These are phyloP conservation scores for Ceratocystis alfenasii DNA, from an alignment of 2,329 filamentous ascomycete species.

Conservation along the genomic window DNA sequence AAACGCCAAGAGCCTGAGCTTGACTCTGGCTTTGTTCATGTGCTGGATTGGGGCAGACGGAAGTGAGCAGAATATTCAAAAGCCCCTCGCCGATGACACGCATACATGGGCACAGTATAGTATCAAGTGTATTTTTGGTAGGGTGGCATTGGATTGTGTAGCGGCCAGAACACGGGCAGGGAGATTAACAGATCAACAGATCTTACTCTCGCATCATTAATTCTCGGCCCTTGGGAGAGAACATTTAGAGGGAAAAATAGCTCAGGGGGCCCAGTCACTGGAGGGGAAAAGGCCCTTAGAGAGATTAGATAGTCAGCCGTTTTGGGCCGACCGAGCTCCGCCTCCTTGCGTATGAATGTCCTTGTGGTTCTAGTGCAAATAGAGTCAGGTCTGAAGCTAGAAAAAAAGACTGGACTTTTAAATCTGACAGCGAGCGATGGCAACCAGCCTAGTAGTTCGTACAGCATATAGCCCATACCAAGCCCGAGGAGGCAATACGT, in stretches of 20 bases:
- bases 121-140: background rate
- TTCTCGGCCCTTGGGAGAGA: background rate
- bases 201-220: conserved; percentile 6
- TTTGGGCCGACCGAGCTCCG: background rate
- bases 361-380: background rate
- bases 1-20: too few species aligned
- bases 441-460: background rate
- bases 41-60: too few species aligned
- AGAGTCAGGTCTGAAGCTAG: background rate
- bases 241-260: background rate
- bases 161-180: background rate
- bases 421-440: background rate
- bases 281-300: background rate
- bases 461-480: background rate
- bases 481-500: background rate
- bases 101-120: background rate
- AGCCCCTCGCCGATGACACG: background rate
- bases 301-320: background rate
- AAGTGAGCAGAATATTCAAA: background rate
- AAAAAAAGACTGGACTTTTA: background rate
- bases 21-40: too few species aligned
- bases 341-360: background rate
- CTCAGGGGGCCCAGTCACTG: conserved; percentile 1
- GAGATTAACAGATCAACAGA: conserved; percentile 3
- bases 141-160: background rate